A percentile compares a stretch with the other conserved stretches of the same genome.
phyloP scores from a whole-genome alignment of 2,329 filamentous ascomycete species.

The Claviceps sp. region DNA sequence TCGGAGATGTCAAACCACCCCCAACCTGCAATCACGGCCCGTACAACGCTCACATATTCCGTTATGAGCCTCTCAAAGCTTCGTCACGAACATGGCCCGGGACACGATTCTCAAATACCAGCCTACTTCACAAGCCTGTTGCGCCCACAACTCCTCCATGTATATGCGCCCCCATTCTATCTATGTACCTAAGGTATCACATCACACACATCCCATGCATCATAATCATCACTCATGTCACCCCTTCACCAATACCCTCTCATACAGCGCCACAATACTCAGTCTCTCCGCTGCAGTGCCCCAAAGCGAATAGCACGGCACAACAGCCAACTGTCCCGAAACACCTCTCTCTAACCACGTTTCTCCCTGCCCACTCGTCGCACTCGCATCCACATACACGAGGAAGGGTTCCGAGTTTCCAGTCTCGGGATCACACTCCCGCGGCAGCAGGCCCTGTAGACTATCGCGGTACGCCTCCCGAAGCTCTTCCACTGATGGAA shows the following conservation, averaged over 20 bases:
- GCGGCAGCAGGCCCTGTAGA: conserved; percentile 1
- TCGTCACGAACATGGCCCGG: no score
- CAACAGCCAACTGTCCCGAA: conserved; percentile 10
- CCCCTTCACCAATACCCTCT: conserved; percentile 7
- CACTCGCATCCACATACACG: conserved; percentile 17
- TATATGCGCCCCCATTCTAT: no score
- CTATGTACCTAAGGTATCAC: background rate
- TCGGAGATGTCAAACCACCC: no score
- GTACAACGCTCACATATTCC: no score
- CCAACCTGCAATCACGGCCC: no score
- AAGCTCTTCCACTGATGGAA: conserved; percentile 3
- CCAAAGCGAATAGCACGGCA: conserved; percentile 27
- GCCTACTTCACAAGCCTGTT: no score
- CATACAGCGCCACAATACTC: conserved; percentile 20
- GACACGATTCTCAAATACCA: no score
- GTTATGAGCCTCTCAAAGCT: no score
- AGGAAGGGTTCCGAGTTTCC: conserved; percentile 14
- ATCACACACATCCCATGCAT: background rate
- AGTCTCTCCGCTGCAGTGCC: conserved; percentile 18
- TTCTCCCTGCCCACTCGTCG: conserved; percentile 8
- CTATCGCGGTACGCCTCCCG: background rate
- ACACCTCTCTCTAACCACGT: background rate
- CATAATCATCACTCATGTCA: background rate
- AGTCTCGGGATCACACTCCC: background rate
- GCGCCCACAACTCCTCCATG: no score